Evolutionary conservation across 1,139 yeast species (phyloP).

Genomic region (Geotrichum fermentans): DNA sequence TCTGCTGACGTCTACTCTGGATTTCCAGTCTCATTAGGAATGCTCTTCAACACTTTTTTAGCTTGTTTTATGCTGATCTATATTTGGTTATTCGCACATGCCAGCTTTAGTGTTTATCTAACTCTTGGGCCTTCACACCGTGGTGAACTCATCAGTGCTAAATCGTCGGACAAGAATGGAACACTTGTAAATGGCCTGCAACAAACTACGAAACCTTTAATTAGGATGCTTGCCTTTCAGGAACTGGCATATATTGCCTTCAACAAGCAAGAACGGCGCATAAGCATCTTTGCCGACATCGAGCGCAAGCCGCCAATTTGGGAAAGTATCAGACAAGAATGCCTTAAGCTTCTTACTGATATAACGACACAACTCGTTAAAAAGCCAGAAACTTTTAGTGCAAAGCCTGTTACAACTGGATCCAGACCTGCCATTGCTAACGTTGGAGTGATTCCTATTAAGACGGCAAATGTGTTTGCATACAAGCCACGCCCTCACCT

Average conservation of each 20-base stretch:
- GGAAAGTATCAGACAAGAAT: constrained; percentile 27
- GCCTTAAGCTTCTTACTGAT: constrained; percentile 22
- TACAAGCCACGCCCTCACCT: constrained; percentile 17
- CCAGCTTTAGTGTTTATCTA: constrained; percentile 65
- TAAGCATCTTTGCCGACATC: constrained; percentile 37
- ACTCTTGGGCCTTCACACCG: constrained; percentile 79
- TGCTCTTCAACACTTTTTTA: constrained; percentile 39
- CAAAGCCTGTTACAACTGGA: constrained; percentile 9
- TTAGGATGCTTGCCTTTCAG: constrained; percentile 40
- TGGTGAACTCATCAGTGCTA: constrained; percentile 61
- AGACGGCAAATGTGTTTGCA: constrained; percentile 21
- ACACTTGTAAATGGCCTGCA: constrained; percentile 70
- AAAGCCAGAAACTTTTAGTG: constrained; percentile 14
- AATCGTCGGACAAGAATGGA: constrained; percentile 57
- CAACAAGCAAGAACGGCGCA: constrained; percentile 33
- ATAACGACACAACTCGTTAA: constrained; percentile 17
- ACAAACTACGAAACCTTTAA: constrained; percentile 47
- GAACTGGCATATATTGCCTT: constrained; percentile 37
- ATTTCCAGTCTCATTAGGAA: constrained; percentile 40
- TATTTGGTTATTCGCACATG: constrained; percentile 60
- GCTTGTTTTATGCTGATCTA: constrained; percentile 43
- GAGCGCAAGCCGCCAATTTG: constrained; percentile 29
- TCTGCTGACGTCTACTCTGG: constrained; percentile 36
- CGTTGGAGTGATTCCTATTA: constrained; percentile 8
- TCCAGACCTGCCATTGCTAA: neutral